Percentiles rank a stretch among this genome's conserved stretches.
These are phyloP conservation scores for Poronia punctata DNA, from an alignment of 495 filamentous ascomycete species.

Conservation along the genomic window DNA sequence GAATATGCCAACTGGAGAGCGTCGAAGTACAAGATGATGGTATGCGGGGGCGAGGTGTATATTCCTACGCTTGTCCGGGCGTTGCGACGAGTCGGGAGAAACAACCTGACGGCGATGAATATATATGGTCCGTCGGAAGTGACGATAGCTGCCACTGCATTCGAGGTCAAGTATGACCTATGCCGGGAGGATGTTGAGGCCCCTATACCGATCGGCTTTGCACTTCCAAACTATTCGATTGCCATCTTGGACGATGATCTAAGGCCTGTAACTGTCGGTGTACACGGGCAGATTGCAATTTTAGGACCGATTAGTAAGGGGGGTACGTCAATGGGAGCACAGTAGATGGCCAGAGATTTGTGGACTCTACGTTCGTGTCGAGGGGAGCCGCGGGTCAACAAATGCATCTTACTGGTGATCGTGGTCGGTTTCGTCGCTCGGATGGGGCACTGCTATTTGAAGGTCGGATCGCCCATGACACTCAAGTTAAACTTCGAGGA, in stretches of 20 bases:
- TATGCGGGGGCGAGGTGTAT: too few relatives aligned
- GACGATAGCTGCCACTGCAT: not conserved
- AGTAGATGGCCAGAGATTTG: too few relatives aligned
- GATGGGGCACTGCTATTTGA: constrained; percentile 27
- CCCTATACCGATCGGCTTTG: too few relatives aligned
- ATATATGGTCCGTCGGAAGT: not conserved
- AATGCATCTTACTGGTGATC: constrained; percentile 27
- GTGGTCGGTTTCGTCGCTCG: constrained; percentile 18
- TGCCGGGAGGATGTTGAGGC: too few relatives aligned
- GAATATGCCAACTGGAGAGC: not conserved
- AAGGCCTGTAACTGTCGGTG: constrained; percentile 23
- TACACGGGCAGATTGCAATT: constrained; percentile 14
- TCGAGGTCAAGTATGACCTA: too few relatives aligned
- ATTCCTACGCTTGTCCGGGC: too few relatives aligned
- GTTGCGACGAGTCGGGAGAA: too few relatives aligned
- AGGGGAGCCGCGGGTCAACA: too few relatives aligned
- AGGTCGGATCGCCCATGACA: constrained; percentile 30
- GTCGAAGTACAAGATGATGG: too few relatives aligned
- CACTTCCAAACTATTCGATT: constrained; percentile 16
- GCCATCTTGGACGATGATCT: constrained; percentile 33
- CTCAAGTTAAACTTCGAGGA: constrained; percentile 32
- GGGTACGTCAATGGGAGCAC: too few relatives aligned
- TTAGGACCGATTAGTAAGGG: constrained; percentile 15
- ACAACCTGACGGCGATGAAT: not conserved
- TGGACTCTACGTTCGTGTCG: too few relatives aligned